Evolutionary conservation across 78 protist species (phyloP).

Genomic region (Guillardia theta): DNA sequence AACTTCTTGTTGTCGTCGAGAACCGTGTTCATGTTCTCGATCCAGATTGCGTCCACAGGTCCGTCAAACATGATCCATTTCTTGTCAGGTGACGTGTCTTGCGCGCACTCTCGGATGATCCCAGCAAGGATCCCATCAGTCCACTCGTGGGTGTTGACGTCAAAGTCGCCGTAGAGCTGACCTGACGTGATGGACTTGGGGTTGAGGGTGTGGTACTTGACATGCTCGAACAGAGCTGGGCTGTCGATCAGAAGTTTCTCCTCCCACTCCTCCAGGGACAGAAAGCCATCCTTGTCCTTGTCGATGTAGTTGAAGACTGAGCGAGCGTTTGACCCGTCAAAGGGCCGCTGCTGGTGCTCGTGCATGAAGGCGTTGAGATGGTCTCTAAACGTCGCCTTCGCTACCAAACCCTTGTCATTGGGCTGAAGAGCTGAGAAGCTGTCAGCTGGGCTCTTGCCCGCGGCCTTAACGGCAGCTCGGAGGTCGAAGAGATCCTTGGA

Average conservation of each 20-base stretch:
- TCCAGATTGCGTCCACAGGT: constrained; percentile 87
- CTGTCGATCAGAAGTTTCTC: not conserved
- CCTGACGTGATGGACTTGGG: constrained; percentile 78
- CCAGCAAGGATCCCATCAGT: constrained; percentile 73
- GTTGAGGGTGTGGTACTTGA: constrained; percentile 48
- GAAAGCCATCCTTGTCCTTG: not conserved
- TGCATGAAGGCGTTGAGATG: not conserved
- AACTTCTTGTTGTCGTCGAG: constrained; percentile 82
- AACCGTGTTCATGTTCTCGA: constrained; percentile 84
- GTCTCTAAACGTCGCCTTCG: not conserved
- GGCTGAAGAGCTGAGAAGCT: not conserved
- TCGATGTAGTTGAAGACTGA: not conserved
- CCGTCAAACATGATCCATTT: constrained; percentile 82
- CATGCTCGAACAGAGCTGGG: not conserved
- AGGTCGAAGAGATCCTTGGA: not conserved
- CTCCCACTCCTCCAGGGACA: not conserved
- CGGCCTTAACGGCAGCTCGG: not conserved
- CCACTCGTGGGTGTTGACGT: constrained; percentile 82
- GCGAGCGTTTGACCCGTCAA: not conserved
- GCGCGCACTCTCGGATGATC: constrained; percentile 43
- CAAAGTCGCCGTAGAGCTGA: constrained; percentile 78
- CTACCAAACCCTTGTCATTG: not conserved
- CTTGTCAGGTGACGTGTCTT: constrained; percentile 48
- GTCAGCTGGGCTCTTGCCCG: not conserved
- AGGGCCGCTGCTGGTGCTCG: not conserved